Evolutionary conservation across 768 basidiomycete species (phyloP), one percentile per base, ranked within the genome.

Genomic region (Hebeloma cylindrosporum): DNA sequence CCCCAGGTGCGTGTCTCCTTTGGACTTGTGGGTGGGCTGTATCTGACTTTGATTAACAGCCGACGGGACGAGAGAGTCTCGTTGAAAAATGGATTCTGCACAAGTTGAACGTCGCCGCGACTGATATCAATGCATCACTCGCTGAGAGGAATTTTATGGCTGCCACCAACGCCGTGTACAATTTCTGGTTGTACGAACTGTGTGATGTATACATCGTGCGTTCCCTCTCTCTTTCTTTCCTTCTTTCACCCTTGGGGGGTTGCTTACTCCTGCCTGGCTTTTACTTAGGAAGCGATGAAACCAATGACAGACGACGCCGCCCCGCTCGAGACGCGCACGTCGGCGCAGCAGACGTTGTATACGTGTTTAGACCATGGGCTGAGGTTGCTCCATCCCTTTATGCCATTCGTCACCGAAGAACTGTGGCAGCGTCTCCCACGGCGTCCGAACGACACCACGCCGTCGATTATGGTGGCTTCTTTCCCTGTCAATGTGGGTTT

Each of bases 331-430:
- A 80, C 77, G 7, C 82, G 84, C 28, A 74, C 71, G 38, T 98
- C 94, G 8, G 89, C 95, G 3, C 94, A 96, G 60, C 91, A 98
- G 67, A 98, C 95, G 0, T 70, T 99, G 27, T 96, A 97, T 66
- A 94, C 87, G 5, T 95, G 93, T 62, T 77, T 99, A 29, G 96
- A 99, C 57, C 69, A 84, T 48, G 96, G 94, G 7, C 73, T 99
- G 41, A 82, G 86, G 14, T 73, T 99, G 2, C 74, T 98, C 1
- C 96, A 98, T 64, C 96, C 96, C 0, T 93, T 98, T 72, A 99
- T 98, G 96, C 96, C 96, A 1, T 99, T 88, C 65, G 90, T 99
- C 23, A 97, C 96, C 3, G 96, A 99, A 68, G 96, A 98, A 64
- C 71, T 99, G 8, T 99, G 96, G 96, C 96, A 99, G 64, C 82